Conservation (phyloP, 768 basidiomycete species). For the Mycena galericulata region DNA sequence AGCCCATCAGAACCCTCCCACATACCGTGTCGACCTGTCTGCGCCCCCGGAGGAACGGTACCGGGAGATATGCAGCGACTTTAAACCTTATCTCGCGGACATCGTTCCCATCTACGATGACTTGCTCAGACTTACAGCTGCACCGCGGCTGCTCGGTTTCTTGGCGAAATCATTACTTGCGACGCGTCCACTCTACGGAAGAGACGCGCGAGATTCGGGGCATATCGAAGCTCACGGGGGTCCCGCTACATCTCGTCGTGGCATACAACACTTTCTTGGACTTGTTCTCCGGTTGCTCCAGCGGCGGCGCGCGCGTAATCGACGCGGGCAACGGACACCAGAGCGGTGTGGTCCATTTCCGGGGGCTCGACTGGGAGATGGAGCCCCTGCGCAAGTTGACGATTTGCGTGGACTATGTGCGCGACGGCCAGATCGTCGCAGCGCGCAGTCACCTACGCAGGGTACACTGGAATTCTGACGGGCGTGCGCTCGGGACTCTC, state of each 20-base stretch:
- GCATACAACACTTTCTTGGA: conserved; percentile 56
- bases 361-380: conserved; percentile 55
- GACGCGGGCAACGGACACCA: conserved; percentile 35
- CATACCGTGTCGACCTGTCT: conserved; percentile 49
- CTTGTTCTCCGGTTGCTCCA: conserved; percentile 52
- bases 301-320: conserved; percentile 46
- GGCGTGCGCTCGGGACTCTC: conserved; percentile 53
- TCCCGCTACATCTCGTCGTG: conserved; percentile 49
- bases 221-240: conserved; percentile 43
- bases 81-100: conserved; percentile 39
- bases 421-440: conserved; percentile 48
- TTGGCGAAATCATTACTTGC: conserved; percentile 43
- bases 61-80: conserved; percentile 47
- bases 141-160: conserved; percentile 40
- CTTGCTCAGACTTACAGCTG: conserved; percentile 39
- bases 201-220: conserved; percentile 51
- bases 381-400: conserved; percentile 48
- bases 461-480: conserved; percentile 52
- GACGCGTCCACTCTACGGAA: conserved; percentile 46
- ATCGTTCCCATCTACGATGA: conserved; percentile 46
- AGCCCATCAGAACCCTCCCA: conserved; percentile 36
- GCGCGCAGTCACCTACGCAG: conserved; percentile 54
- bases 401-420: conserved; percentile 50
- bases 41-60: conserved; percentile 46
- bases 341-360: conserved; percentile 49